Conservation (phyloP, 2,329 filamentous ascomycete genomes). For the Penicillium griseofulvum region DNA sequence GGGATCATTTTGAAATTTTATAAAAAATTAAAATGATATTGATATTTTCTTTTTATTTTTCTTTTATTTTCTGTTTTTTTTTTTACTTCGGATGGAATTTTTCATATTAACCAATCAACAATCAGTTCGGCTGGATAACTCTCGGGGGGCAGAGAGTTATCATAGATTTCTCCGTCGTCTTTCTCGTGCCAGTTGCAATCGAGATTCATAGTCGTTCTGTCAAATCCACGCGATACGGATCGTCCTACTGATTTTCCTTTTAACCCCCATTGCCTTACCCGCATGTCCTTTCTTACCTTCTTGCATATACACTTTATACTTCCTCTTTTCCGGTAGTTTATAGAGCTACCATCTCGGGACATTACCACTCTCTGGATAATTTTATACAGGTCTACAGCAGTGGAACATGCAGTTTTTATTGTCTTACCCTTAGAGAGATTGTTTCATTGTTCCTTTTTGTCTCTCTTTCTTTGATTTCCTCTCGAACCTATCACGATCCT, state of each 20-base stretch:
- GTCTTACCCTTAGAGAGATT: constrained; percentile 42
- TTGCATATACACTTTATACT: constrained; percentile 26
- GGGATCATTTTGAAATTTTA: constrained; percentile 18
- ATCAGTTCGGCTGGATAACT: constrained; percentile 12
- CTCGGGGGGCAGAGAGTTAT: constrained; percentile 25
- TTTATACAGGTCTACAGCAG: constrained; percentile 39
- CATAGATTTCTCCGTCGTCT: constrained; percentile 23
- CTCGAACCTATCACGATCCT: constrained; percentile 1
- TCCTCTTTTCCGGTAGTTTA: constrained; percentile 30
- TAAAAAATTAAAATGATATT: background rate
- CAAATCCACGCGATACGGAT: constrained; percentile 24
- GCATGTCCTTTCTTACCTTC: constrained; percentile 22
- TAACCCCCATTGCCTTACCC: constrained; percentile 32
- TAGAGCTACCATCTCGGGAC: constrained; percentile 2
- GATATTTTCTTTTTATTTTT: constrained; percentile 16
- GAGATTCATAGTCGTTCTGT: constrained; percentile 20
- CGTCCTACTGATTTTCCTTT: constrained; percentile 24
- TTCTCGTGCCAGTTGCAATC: constrained; percentile 29
- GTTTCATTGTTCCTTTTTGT: constrained; percentile 31
- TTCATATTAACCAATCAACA: constrained; percentile 17
- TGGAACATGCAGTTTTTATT: constrained; percentile 50
- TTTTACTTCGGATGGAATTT: background rate
- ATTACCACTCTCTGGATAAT: constrained; percentile 19
- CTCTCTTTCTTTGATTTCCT: constrained; percentile 7
- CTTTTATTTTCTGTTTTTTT: constrained; percentile 1